These are phyloP conservation scores for Lodderomyces orthopsilosis DNA, from an alignment of 1,139 yeast species.

Conservation along the genomic window DNA sequence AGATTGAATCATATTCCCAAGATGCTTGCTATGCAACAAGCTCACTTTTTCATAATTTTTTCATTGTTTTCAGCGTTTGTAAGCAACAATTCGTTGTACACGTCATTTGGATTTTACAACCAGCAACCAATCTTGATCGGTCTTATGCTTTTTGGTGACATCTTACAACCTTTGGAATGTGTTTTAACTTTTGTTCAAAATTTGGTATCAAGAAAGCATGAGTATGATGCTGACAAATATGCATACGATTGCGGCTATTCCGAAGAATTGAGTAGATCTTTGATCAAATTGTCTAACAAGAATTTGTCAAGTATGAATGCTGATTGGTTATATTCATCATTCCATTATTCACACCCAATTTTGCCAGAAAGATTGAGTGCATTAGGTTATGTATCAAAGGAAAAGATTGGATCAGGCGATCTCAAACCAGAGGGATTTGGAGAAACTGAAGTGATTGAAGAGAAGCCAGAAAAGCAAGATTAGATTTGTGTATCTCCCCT, in stretches of 20 bases:
- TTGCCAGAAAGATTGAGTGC: constrained; percentile 83
- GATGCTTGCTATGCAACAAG: constrained; percentile 62
- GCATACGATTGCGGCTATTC: constrained; percentile 75
- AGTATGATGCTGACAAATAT: constrained; percentile 88
- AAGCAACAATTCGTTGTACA: constrained; percentile 71
- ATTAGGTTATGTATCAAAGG: constrained; percentile 50
- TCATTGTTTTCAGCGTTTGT: constrained; percentile 75
- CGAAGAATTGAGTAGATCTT: constrained; percentile 64
- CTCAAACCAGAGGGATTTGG: constrained; percentile 46
- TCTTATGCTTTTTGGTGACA: constrained; percentile 68
- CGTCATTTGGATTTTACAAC: constrained; percentile 70
- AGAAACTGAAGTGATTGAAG: constrained; percentile 32
- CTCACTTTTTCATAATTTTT: constrained; percentile 62
- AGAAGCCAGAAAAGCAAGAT: constrained; percentile 16
- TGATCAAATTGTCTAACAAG: constrained; percentile 72
- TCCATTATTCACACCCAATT: constrained; percentile 88
- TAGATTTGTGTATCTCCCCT: not conserved
- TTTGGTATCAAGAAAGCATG: constrained; percentile 75
- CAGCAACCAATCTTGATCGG: constrained; percentile 76
- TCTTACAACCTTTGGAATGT: constrained; percentile 75
- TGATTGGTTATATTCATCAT: constrained; percentile 85
- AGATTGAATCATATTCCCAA: constrained; percentile 79
- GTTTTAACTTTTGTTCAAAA: constrained; percentile 64
- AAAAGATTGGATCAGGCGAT: constrained; percentile 28
- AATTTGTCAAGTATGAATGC: constrained; percentile 83